Conservation (phyloP, 2,329 filamentous ascomycete genomes). For the Myriangium duriaei region DNA sequence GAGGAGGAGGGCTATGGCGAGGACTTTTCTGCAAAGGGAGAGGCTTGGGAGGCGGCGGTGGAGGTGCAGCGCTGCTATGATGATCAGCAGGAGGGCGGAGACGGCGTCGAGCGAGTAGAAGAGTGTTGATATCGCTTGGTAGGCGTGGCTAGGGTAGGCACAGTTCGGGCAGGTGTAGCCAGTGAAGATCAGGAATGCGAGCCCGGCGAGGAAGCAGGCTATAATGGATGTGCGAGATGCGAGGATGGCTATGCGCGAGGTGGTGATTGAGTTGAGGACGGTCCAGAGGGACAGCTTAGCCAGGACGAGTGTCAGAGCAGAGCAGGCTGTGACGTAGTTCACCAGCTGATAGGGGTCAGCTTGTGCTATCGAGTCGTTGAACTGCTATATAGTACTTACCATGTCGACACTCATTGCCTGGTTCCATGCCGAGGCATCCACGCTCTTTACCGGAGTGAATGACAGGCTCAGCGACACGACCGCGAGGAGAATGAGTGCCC, state of each 20-base stretch:
- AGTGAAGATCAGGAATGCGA: conserved; percentile 2
- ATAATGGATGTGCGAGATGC: conserved; percentile 2
- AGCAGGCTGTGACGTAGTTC: not conserved
- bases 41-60: too few species aligned
- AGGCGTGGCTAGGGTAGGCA: too few species aligned
- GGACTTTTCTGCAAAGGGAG: too few species aligned
- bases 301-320: not conserved
- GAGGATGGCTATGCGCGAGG: not conserved
- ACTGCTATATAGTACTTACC: not conserved
- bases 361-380: too few species aligned
- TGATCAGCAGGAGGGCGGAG: too few species aligned
- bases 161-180: too few species aligned
- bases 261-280: conserved; percentile 3
- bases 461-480: conserved; percentile 1
- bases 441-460: too few species aligned
- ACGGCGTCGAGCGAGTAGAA: too few species aligned
- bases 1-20: too few species aligned
- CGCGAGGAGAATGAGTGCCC: conserved; percentile 1
- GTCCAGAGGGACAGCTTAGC: conserved; percentile 3
- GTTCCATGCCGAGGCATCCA: too few species aligned
- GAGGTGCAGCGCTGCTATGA: too few species aligned
- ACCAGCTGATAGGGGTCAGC: conserved; percentile 1
- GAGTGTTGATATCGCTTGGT: too few species aligned
- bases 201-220: not conserved
- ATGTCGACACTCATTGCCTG: not conserved